These are phyloP conservation scores for Psilocybe tampanensis DNA, from an alignment of 768 basidiomycete genomes.

Conservation along the genomic window DNA sequence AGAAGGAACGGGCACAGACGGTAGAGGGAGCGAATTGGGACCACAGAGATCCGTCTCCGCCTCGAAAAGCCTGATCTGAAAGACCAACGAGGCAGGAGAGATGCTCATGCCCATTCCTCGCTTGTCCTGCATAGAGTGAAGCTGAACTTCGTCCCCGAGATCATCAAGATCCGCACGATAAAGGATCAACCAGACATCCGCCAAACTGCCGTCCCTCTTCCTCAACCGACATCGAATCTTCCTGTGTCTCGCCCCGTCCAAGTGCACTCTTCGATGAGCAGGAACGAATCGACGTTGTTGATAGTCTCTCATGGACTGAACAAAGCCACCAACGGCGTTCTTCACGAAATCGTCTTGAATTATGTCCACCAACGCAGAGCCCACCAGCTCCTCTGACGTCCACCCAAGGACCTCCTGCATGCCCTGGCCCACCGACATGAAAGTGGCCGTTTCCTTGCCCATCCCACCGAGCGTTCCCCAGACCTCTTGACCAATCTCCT, in stretches of 20 bases:
- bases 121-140: neutral
- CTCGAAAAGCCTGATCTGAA: constrained; percentile 37
- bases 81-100: constrained; percentile 37
- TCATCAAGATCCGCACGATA: constrained; percentile 29
- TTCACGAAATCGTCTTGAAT: constrained; percentile 24
- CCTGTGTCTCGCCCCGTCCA: constrained; percentile 20
- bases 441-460: constrained; percentile 36
- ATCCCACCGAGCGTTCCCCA: constrained; percentile 55
- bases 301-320: constrained; percentile 14
- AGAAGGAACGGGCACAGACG: neutral
- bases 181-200: constrained; percentile 28
- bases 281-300: constrained; percentile 2
- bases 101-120: constrained; percentile 21
- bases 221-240: constrained; percentile 37
- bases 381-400: constrained; percentile 53
- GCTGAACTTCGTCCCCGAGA: constrained; percentile 5
- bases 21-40: constrained; percentile 1
- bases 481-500: constrained; percentile 36
- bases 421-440: constrained; percentile 52
- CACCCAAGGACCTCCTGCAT: constrained; percentile 70
- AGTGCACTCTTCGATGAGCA: constrained; percentile 1
- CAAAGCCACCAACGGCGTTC: constrained; percentile 27
- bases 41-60: constrained; percentile 19
- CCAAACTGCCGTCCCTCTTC: constrained; percentile 35
- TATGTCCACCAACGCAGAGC: constrained; percentile 44